Evolutionary conservation across 164 flowering plant genomes (phyloP).

Genomic region (Aristolochia contorta): DNA sequence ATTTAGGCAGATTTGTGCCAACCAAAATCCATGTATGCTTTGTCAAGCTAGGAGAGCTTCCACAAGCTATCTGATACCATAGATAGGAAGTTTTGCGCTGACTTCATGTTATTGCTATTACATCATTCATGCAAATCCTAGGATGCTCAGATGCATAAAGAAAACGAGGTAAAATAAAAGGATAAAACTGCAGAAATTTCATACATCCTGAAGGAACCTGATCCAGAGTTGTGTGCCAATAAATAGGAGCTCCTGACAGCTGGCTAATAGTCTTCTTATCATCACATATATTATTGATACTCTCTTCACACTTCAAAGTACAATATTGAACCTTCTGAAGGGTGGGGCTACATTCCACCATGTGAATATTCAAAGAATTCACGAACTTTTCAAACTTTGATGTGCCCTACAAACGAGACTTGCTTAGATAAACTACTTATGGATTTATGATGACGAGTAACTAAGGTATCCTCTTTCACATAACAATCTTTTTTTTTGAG

Average conservation of each 20-base stretch:
- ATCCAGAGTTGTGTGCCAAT: conserved; percentile 87
- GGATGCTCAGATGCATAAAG: too few relatives aligned
- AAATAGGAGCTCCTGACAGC: conserved; percentile 59
- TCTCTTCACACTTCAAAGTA: conserved; percentile 51
- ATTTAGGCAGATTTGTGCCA: too few relatives aligned
- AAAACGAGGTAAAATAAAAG: neutral
- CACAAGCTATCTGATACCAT: too few relatives aligned
- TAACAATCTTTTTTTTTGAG: too few relatives aligned
- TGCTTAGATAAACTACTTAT: too few relatives aligned
- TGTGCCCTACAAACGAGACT: conserved; percentile 45
- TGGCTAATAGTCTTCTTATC: conserved; percentile 38
- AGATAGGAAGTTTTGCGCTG: too few relatives aligned
- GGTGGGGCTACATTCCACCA: conserved; percentile 94
- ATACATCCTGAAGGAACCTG: conserved; percentile 91
- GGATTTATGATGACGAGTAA: neutral
- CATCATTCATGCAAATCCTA: too few relatives aligned
- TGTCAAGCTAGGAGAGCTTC: too few relatives aligned
- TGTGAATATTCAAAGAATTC: conserved; percentile 58
- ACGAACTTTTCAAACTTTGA: conserved; percentile 74
- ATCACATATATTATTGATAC: conserved; percentile 15
- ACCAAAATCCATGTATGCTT: too few relatives aligned
- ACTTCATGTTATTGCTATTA: too few relatives aligned
- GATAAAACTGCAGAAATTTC: conserved; percentile 8
- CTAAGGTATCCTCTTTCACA: too few relatives aligned
- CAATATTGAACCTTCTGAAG: conserved; percentile 64